Percentiles rank a stretch among this genome's conserved stretches.
These are phyloP conservation scores for Protomyces pachydermus DNA, from an alignment of 1,139 yeast genomes.

Conservation along the genomic window DNA sequence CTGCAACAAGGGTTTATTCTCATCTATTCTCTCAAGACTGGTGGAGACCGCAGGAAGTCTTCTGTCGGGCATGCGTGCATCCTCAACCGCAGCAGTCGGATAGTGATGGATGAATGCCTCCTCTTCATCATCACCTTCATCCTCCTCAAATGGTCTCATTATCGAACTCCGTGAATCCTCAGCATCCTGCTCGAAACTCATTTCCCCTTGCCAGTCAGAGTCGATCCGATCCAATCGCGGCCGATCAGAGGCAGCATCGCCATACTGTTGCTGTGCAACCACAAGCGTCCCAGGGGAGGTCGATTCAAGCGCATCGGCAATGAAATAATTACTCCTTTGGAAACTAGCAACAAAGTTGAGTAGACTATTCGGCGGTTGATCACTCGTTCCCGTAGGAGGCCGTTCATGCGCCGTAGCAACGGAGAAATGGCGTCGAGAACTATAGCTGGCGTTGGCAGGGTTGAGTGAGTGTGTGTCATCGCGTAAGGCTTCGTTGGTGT, in stretches of 20 bases:
- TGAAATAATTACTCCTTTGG: slow-evolving; percentile 19
- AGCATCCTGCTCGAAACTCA: slow-evolving; percentile 1
- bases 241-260: slow-evolving; percentile 1
- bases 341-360: slow-evolving; percentile 17
- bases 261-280: background rate
- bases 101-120: slow-evolving; percentile 18
- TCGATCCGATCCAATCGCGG: slow-evolving; percentile 19
- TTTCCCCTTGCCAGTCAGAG: slow-evolving; percentile 22
- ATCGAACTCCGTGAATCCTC: background rate
- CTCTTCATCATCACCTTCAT: slow-evolving; percentile 12
- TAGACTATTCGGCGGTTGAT: slow-evolving; percentile 7
- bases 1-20: slow-evolving; percentile 14
- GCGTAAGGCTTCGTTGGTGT: background rate
- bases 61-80: slow-evolving; percentile 7
- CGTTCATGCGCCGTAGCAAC: background rate
- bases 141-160: background rate
- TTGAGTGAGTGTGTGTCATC: background rate
- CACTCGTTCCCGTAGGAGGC: background rate
- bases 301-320: slow-evolving; percentile 23
- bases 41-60: slow-evolving; percentile 10
- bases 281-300: slow-evolving; percentile 11
- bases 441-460: background rate
- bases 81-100: background rate
- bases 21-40: slow-evolving; percentile 4
- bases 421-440: background rate